Evolutionary conservation across 2,329 filamentous ascomycete species (phyloP), one percentile per base, ranked within the genome.

Genomic region (Neofusicoccum laricinum): DNA sequence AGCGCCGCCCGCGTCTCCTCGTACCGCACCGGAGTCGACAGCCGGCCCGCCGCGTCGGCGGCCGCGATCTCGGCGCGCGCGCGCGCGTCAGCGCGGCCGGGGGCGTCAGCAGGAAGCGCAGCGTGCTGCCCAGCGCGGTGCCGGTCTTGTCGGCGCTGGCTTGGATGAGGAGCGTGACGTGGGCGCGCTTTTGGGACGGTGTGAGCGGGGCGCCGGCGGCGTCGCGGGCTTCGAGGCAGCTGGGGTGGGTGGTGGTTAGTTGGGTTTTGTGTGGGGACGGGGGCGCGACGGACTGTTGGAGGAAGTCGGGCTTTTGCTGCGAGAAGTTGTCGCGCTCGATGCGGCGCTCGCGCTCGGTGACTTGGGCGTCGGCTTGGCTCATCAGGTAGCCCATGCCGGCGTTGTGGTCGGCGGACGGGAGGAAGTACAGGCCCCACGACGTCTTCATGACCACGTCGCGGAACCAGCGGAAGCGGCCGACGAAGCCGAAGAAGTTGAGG

Each of bases 301-400:
- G 65, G 38, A 74, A 76, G 55, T 78, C 75, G 0, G 70, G 72
- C 43, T 72, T 69, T 2, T 67, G 69, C 11, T 67, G 64, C 15
- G 40, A 11, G 40, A 43, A 58, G 40, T 49, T 59, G 68, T 68
- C 67, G 66, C 65, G 34, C 51, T 36, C 36, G 30, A 61, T 59
- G 75, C 75, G 4, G 76, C 70, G 17, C 64, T 38, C n/a, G 69
- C 66, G 0, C 77, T 71, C 65, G 74, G 71, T 8, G 68, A 69
- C 63, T 75, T 46, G 40, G 25, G 30, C 36, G 40, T 58, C 73
- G 3, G 76, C 76, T 53, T 78, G 74, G 36, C 67, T 69, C 70
- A 78, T 77, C 51, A 79, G 64, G 70, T 71, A 78, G 2, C 77
- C 76, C 69, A 77, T 77, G 2, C 77, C 76, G 7, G 55, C 50